Evolutionary conservation across 495 filamentous ascomycete species (phyloP), one percentile per base, ranked within the genome.

Genomic region (Aspergillus asperescens): DNA sequence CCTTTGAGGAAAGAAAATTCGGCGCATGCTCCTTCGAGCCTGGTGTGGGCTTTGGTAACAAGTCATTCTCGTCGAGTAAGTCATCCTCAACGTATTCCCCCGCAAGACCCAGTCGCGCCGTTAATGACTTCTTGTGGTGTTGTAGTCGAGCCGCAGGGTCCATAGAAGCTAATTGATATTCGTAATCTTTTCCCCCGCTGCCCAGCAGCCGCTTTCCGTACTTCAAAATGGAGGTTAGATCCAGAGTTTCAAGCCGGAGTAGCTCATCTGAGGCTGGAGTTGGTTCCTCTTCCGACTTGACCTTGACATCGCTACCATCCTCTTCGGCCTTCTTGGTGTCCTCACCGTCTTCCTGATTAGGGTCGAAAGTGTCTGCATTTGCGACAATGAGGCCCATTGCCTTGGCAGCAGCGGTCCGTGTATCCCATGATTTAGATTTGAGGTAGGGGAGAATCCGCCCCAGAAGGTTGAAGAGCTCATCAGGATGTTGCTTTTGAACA

Each of bases 401-500:
- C 64, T 88, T 93, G 52, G 93, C 88, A 34, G 93, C 85, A 38
- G 94, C 92, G 37, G 81, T 88, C 28, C 93, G 79, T 7, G 93
- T 96, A 56, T 98, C 93, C 93, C 93, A 98, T 52, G 88, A 89
- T 64, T 90, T 95, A 50, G 90, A 89, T 49, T 85, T 80, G 13
- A 97, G 79, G 68, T 94, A 96, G 2, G 94, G 90, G 15, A 97
- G 81, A 35, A 98, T 91, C 40, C 92, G 80, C n/a, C 89, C 89
- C n/a, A 98, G 78, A 7, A 98, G 78, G 59, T 97, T 96, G 69
- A 96, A 97, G 3, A 97, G 76, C 63, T 98, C 93, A 67, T 97
- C 92, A 0, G 94, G 93, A 62, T 97, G 94, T 57, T 91, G 85
- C 64, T 95, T 97, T 69, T 97, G 94, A 54, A 96, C 90, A 75